Conservation (phyloP, 805 yeast species). For the Candida krabiensis region DNA sequence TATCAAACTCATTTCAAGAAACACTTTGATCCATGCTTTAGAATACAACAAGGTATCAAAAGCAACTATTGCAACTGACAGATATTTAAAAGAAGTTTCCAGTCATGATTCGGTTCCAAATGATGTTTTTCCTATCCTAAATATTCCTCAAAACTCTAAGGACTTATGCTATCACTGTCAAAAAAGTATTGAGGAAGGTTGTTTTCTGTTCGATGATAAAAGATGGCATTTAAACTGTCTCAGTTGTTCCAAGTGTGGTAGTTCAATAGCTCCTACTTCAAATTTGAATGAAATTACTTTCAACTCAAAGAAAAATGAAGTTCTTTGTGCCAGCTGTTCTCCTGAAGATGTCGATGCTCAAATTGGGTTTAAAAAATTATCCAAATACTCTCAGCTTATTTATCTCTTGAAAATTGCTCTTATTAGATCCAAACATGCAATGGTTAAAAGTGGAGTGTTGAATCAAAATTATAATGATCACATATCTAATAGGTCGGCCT, state of each 20-base stretch:
- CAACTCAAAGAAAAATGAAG: slow-evolving; percentile 35
- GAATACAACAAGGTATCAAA: slow-evolving; percentile 58
- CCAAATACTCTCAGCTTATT: slow-evolving; percentile 70
- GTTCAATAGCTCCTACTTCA: slow-evolving; percentile 36
- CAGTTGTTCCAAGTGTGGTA: slow-evolving; percentile 58
- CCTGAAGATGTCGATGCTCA: slow-evolving; percentile 47
- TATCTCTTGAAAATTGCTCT: slow-evolving; percentile 83
- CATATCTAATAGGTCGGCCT: slow-evolving; percentile 3
- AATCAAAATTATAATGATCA: not conserved
- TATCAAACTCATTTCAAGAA: slow-evolving; percentile 77
- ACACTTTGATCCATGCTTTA: slow-evolving; percentile 77
- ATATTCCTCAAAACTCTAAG: slow-evolving; percentile 59
- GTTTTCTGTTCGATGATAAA: slow-evolving; percentile 56
- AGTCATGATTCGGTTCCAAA: slow-evolving; percentile 42
- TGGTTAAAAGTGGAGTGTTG: slow-evolving; percentile 36
- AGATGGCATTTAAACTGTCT: slow-evolving; percentile 88
- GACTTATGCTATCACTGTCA: slow-evolving; percentile 75
- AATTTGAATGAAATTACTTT: slow-evolving; percentile 49
- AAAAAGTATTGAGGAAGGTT: slow-evolving; percentile 81
- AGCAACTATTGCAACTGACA: slow-evolving; percentile 60
- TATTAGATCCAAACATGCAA: slow-evolving; percentile 65
- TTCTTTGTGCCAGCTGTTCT: slow-evolving; percentile 67
- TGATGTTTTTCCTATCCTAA: slow-evolving; percentile 40
- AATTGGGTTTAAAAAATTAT: slow-evolving; percentile 59
- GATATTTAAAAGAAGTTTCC: slow-evolving; percentile 56